Evolutionary conservation across 352 stramenopile genomes (phyloP).

Genomic region (Pythium phragmitis): DNA sequence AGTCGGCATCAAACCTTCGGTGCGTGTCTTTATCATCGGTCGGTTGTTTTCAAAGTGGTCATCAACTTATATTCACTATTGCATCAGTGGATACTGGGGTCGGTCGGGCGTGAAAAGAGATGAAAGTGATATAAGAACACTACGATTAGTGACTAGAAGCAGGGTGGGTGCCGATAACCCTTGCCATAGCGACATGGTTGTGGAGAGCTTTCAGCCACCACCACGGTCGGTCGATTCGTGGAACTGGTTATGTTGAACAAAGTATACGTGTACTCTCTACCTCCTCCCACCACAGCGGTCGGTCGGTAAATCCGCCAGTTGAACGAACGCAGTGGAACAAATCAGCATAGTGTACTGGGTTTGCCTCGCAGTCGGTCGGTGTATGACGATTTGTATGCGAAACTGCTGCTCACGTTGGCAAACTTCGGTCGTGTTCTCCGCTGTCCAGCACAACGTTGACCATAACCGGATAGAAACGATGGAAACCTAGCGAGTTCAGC

Average conservation of each 20-base stretch:
- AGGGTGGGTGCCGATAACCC: neutral
- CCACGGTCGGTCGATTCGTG: slow-evolving; percentile 13
- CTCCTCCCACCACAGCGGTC: neutral
- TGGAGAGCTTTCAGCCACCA: slow-evolving; percentile 2
- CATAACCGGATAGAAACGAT: neutral
- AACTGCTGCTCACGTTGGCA: neutral
- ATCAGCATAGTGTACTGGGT: neutral
- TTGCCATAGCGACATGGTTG: slow-evolving; percentile 15
- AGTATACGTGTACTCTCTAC: neutral
- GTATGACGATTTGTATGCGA: slow-evolving; percentile 11
- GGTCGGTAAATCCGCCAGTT: slow-evolving; percentile 8
- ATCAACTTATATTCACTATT: neutral
- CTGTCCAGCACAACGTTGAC: no score
- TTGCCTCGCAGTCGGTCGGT: slow-evolving; percentile 13
- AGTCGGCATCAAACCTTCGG: neutral
- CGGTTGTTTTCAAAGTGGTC: slow-evolving; percentile 2
- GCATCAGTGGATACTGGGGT: neutral
- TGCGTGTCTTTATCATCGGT: slow-evolving; percentile 5
- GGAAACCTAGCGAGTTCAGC: no score
- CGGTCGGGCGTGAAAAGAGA: slow-evolving; percentile 13
- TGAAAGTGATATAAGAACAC: neutral
- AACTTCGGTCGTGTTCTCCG: slow-evolving; percentile 18
- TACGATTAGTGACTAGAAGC: neutral
- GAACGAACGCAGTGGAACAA: slow-evolving; percentile 22
- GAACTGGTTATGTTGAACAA: neutral